phyloP scores from a whole-genome alignment of 169 alveolate genomes.

The Eimeria zaria region DNA sequence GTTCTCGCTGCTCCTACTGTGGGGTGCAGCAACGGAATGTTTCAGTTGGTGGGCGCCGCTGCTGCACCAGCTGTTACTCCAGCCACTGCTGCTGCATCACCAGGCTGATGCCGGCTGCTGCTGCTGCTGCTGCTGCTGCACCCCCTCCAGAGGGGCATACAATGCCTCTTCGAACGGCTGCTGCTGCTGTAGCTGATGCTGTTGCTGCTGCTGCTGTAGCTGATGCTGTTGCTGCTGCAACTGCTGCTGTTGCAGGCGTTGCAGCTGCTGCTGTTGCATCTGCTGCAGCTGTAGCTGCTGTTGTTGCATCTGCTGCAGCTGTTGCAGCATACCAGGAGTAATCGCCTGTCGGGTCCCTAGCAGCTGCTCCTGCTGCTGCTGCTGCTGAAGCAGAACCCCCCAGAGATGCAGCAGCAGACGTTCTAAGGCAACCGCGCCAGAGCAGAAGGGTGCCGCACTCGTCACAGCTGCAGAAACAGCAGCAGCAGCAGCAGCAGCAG shows the following conservation, averaged over 20 bases:
- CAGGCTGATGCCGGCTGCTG: constrained; percentile 8
- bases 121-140: constrained; percentile 71
- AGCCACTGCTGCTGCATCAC: constrained; percentile 31
- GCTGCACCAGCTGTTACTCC: constrained; percentile 21
- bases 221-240: constrained; percentile 25
- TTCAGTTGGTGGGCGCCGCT: neutral
- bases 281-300: too few relatives aligned
- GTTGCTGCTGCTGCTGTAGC: constrained; percentile 18
- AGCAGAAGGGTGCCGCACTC: constrained; percentile 34
- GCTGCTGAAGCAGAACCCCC: constrained; percentile 63
- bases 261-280: too few relatives aligned
- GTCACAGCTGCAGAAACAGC: constrained; percentile 68
- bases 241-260: too few relatives aligned
- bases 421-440: constrained; percentile 48
- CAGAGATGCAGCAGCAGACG: constrained; percentile 66
- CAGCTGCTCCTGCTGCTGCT: neutral
- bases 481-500: constrained; percentile 32
- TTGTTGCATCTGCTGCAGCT: too few relatives aligned
- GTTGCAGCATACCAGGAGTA: neutral
- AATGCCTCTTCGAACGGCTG: neutral
- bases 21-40: neutral
- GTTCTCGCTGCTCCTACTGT: neutral
- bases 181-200: neutral
- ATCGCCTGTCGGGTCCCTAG: neutral
- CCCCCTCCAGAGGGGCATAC: neutral